Evolutionary conservation across 495 filamentous ascomycete genomes (phyloP).

Genomic region (Aspergillus baeticus): DNA sequence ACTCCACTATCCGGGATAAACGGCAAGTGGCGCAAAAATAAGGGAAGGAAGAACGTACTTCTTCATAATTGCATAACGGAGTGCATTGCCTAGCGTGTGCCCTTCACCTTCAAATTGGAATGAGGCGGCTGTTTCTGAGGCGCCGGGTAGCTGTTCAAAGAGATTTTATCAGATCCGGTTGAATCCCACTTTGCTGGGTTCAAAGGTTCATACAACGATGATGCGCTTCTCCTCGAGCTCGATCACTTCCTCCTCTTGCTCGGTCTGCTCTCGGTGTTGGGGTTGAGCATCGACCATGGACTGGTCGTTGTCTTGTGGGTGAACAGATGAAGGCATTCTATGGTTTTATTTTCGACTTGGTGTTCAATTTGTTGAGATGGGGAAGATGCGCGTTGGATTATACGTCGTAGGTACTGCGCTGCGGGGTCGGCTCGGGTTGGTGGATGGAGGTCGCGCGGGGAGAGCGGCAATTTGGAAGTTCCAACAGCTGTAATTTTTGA

Average conservation of each 20-base stretch:
- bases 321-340: constrained; percentile 44
- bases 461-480: not conserved
- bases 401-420: not conserved
- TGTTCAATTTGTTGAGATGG: not conserved
- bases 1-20: too few species aligned
- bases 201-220: constrained; percentile 48
- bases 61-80: constrained; percentile 96
- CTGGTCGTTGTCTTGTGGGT: constrained; percentile 44
- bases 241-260: constrained; percentile 41
- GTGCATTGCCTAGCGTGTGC: constrained; percentile 91
- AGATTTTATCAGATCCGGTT: not conserved
- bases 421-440: not conserved
- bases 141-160: constrained; percentile 60
- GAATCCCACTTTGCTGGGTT: not conserved
- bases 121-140: constrained; percentile 67
- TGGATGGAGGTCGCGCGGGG: not conserved
- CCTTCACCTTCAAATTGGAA: constrained; percentile 93
- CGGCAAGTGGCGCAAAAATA: not conserved
- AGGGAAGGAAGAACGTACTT: constrained; percentile 59
- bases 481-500: not conserved
- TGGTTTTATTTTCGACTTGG: constrained; percentile 2
- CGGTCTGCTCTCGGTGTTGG: constrained; percentile 40
- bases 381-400: too few species aligned
- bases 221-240: constrained; percentile 53
- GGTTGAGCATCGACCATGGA: constrained; percentile 54